These are phyloP conservation scores for Leucoagaricus sp. DNA, from an alignment of 1,284 basidiomycete genomes.

Conservation along the genomic window DNA sequence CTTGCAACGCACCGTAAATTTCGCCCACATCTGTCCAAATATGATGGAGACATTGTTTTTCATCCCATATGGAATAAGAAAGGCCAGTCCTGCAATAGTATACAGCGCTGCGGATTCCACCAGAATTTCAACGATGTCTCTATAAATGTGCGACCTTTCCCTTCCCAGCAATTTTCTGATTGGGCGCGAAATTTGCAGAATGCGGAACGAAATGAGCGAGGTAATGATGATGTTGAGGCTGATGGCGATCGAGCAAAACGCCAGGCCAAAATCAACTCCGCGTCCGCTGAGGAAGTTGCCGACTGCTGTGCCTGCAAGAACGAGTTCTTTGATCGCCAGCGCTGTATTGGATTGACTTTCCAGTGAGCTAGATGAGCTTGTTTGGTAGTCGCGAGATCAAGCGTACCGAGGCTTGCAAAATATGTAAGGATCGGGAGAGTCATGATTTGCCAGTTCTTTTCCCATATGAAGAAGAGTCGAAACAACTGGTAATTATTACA, in stretches of 20 bases:
- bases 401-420: conserved; percentile 25
- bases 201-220: conserved; percentile 24
- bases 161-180: conserved; percentile 23
- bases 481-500: conserved; percentile 21
- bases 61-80: conserved; percentile 28
- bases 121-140: conserved; percentile 27
- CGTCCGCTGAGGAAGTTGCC: conserved; percentile 28
- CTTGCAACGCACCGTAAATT: conserved; percentile 25
- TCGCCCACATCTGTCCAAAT: conserved; percentile 31
- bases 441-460: conserved; percentile 22
- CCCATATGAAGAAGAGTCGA: conserved; percentile 27
- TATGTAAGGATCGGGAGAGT: conserved; percentile 24
- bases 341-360: conserved; percentile 6
- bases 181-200: conserved; percentile 23
- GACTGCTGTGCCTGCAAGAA: conserved; percentile 26
- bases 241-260: conserved; percentile 30
- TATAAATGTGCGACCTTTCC: conserved; percentile 28
- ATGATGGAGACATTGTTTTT: conserved; percentile 23
- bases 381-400: not conserved
- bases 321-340: conserved; percentile 25
- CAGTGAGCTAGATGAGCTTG: not conserved
- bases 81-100: conserved; percentile 27
- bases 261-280: conserved; percentile 26
- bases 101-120: conserved; percentile 31
- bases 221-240: conserved; percentile 30